phyloP scores from a whole-genome alignment of 225 moss, liverwort and hornwort species.

The Sphagnum tenellum region DNA sequence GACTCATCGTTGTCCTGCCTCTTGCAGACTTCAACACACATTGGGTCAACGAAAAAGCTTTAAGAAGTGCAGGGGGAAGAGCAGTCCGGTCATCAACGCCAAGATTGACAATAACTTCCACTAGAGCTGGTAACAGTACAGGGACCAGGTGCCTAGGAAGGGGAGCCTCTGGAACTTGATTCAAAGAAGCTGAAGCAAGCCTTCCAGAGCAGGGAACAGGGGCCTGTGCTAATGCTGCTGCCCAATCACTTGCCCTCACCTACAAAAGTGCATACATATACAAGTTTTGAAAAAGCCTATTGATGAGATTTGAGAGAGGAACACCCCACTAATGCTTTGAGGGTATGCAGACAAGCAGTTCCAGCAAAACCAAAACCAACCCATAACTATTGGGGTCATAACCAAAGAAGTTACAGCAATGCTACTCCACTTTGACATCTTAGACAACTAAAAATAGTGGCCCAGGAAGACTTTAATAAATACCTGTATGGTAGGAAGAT shows the following conservation, averaged over 20 bases:
- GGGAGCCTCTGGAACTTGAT: constrained; percentile 55
- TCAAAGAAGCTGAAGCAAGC: constrained; percentile 50
- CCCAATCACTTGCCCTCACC: constrained; percentile 77
- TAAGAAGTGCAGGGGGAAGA: constrained; percentile 49
- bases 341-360: too few relatives aligned
- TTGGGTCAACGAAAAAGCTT: constrained; percentile 29
- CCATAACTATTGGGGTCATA: too few relatives aligned
- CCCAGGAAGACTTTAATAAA: not conserved
- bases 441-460: too few relatives aligned
- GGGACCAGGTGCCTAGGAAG: constrained; percentile 66
- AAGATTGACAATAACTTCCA: constrained; percentile 56
- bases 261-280: constrained; percentile 7
- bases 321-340: too few relatives aligned
- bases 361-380: too few relatives aligned
- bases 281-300: too few relatives aligned
- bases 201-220: constrained; percentile 73
- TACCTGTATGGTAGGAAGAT: constrained; percentile 45
- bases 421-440: too few relatives aligned
- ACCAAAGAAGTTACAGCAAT: too few relatives aligned
- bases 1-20: constrained; percentile 1
- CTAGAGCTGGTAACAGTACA: constrained; percentile 51
- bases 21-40: constrained; percentile 31
- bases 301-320: too few relatives aligned
- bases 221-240: constrained; percentile 48
- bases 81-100: constrained; percentile 44